phyloP scores from a whole-genome alignment of 192 early-diverging fungal species.

The Jimgerdemannia lactiflua region DNA sequence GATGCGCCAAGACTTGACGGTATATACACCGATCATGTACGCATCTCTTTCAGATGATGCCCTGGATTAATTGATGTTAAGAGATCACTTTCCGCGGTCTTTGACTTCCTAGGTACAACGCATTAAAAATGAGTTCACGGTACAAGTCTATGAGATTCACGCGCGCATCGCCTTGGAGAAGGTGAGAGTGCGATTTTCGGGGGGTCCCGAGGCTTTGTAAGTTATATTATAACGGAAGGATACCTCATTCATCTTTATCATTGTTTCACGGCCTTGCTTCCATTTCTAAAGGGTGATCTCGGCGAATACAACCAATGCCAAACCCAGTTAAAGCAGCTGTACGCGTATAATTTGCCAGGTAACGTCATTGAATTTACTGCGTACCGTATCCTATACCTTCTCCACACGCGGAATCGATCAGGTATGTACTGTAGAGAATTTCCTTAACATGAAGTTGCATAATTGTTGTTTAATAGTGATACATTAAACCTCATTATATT shows the following conservation, averaged over 20 bases:
- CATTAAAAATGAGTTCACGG: slow-evolving; percentile 92
- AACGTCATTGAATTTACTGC: slow-evolving; percentile 88
- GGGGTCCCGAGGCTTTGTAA: not conserved
- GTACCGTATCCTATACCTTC: slow-evolving; percentile 89
- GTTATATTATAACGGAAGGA: not conserved
- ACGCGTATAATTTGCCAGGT: slow-evolving; percentile 67
- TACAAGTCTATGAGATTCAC: slow-evolving; percentile 92
- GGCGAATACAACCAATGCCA: slow-evolving; percentile 99
- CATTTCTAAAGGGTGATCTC: slow-evolving; percentile 67
- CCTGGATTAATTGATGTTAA: slow-evolving; percentile 1
- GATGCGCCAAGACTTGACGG: slow-evolving; percentile 94
- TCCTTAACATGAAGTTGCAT: not conserved
- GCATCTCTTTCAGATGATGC: not conserved
- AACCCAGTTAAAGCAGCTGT: slow-evolving; percentile 89
- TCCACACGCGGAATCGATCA: slow-evolving; percentile 84
- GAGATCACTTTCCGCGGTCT: not conserved
- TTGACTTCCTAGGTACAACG: slow-evolving; percentile 65
- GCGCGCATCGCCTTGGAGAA: slow-evolving; percentile 95
- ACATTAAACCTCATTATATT: not conserved
- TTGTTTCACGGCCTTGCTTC: not conserved
- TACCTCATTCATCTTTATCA: not conserved
- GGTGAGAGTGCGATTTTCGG: slow-evolving; percentile 30
- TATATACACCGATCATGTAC: slow-evolving; percentile 26
- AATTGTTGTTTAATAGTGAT: not conserved
- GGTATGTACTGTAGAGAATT: slow-evolving; percentile 41